Evolutionary conservation across 1,284 basidiomycete genomes (phyloP).

Genomic region (Malassezia sympodialis): DNA sequence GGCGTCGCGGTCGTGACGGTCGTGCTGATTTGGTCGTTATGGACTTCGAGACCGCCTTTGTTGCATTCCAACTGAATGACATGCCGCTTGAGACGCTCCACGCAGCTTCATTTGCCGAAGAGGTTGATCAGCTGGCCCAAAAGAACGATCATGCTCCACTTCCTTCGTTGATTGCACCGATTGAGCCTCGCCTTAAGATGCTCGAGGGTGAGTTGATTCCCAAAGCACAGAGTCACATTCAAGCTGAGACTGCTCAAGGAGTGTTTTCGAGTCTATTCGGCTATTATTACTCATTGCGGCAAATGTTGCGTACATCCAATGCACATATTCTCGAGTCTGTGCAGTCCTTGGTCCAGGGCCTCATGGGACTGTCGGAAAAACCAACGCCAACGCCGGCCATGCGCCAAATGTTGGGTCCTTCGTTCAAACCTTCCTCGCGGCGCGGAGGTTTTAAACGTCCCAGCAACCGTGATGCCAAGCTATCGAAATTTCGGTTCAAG

Average conservation of each 20-base stretch:
- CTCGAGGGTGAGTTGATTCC: not conserved
- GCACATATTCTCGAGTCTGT: conserved; percentile 1
- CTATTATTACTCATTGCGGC: conserved; percentile 21
- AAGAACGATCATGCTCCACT: not conserved
- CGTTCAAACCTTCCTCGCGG: not conserved
- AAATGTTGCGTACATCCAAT: conserved; percentile 2
- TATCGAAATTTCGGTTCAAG: not conserved
- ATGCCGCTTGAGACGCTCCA: conserved; percentile 62
- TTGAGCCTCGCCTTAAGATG: not conserved
- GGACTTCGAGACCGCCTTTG: conserved; percentile 70
- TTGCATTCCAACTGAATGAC: conserved; percentile 58
- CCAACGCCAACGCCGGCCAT: not conserved
- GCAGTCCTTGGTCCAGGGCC: not conserved
- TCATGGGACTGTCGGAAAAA: not conserved
- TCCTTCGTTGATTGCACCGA: not conserved
- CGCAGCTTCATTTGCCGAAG: not conserved
- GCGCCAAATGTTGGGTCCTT: not conserved
- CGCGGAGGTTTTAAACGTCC: too few relatives aligned
- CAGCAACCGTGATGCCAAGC: not conserved
- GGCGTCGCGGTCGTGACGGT: conserved; percentile 62
- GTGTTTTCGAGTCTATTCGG: conserved; percentile 23
- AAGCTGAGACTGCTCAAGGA: not conserved
- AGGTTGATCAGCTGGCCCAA: not conserved
- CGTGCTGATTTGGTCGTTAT: conserved; percentile 78
- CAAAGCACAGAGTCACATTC: conserved; percentile 5